Evolutionary conservation across 306 rosid species (phyloP).

Genomic region (Cotoneaster glaucophyllus): DNA sequence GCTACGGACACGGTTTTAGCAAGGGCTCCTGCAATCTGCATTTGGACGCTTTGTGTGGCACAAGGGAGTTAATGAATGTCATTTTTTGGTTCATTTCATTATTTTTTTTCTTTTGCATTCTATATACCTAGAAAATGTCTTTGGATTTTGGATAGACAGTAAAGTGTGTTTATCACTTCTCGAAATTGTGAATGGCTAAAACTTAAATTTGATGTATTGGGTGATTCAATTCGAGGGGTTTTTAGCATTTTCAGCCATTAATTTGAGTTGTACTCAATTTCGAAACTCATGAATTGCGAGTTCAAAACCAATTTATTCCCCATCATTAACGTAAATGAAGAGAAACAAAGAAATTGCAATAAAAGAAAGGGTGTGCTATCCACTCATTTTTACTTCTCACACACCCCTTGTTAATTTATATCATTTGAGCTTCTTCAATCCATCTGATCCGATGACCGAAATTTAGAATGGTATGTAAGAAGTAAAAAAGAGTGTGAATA

Average conservation of each 20-base stretch:
- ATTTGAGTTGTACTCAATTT: neutral
- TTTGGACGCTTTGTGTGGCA: constrained; percentile 6
- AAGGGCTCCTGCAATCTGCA: constrained; percentile 6
- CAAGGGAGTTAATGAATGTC: neutral
- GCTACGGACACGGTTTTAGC: neutral
- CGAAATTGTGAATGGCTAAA: neutral
- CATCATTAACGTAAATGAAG: too few relatives aligned
- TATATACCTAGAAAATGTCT: neutral
- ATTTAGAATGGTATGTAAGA: too few relatives aligned
- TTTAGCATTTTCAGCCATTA: neutral
- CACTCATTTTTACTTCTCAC: too few relatives aligned
- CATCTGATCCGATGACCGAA: accelerated
- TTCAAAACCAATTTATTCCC: too few relatives aligned
- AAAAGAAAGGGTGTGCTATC: too few relatives aligned
- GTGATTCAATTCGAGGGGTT: neutral
- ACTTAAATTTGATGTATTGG: neutral
- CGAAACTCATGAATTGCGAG: neutral
- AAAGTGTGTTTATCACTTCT: neutral
- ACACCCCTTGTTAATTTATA: too few relatives aligned
- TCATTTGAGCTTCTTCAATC: too few relatives aligned
- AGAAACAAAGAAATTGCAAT: too few relatives aligned
- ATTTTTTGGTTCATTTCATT: neutral
- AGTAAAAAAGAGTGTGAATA: too few relatives aligned
- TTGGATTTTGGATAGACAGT: neutral
- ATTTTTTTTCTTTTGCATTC: neutral